Base-by-base conservation (phyloP, 148 eudicot genomes). In the Rhododendron henanense region DNA sequence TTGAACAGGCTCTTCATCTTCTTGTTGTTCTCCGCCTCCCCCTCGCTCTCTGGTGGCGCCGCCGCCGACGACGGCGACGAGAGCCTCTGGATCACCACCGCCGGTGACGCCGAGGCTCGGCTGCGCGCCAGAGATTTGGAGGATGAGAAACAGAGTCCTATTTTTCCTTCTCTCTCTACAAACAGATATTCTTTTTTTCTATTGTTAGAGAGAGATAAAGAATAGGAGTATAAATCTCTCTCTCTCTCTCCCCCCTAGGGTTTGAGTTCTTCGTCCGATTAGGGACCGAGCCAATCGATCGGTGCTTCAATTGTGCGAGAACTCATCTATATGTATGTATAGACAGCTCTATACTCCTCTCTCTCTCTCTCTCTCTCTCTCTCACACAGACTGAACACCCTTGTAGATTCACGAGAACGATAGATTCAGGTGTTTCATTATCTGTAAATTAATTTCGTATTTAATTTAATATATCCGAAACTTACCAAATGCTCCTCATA, bases 1-100 rank as follows among this genome's bases (percentile, higher is more conserved):
- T 96, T 96, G 89, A 96, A 96, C 55, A 96, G 89, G 47, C 92
- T 91, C 89, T 95, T 96, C 99, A 95, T 94, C 61, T 77, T 85
- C n/a, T 78, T 84, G 5, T 78, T 84, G 8, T 61, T 73, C 25
- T 79, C 84, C 16, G 73, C 91, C 28, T 81, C 89, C 11, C 39
- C 61, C 5, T 16, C 59, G 10, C 28, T 74, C 55, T 87, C 85
- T 57, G 85, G 78, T 73, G 50, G 39, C 77, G 61, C 85, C 57
- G 86, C 77, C 87, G 76, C 65, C 80, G 61, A 18, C n/a, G 21
- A 14, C 69, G 77, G 57, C 69, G 83, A 84, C 84, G 80, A 73
- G 65, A 85, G 85, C 89, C 81, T 85, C 85, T 35, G 87, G 37
- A 83, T 76, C 76, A 80, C 35, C 73, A 33, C 81, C 69, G 61